Percentiles rank a stretch among this genome's conserved stretches.
phyloP scores from a whole-genome alignment of 2,329 filamentous ascomycete species.

The Epichloe coenophiala region DNA sequence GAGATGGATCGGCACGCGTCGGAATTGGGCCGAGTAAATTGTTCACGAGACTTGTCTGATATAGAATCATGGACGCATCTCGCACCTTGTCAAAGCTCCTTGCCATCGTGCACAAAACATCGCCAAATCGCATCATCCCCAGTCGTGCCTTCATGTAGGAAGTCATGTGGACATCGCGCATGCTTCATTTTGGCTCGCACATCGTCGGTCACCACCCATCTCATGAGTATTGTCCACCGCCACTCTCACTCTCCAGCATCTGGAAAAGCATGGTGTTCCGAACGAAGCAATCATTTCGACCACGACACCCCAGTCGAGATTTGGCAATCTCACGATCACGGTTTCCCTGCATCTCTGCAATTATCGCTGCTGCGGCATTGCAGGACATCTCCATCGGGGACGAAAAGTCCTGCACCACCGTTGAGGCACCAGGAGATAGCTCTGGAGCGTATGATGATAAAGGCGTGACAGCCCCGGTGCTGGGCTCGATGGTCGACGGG shows the following conservation, averaged over 20 bases:
- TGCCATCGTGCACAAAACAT: no score
- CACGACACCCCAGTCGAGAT: conserved; percentile 17
- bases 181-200: no score
- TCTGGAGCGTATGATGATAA: conserved; percentile 7
- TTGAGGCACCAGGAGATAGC: conserved; percentile 6
- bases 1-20: conserved; percentile 3
- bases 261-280: conserved; percentile 22
- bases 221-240: conserved; percentile 2
- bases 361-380: conserved; percentile 21
- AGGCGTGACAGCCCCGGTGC: conserved; percentile 11
- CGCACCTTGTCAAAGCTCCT: no score
- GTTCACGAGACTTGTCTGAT: not conserved
- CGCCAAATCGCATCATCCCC: not conserved
- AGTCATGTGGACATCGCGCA: no score
- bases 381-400: conserved; percentile 23
- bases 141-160: not conserved
- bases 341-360: conserved; percentile 26
- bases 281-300: conserved; percentile 17
- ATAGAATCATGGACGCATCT: not conserved
- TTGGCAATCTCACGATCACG: conserved; percentile 14
- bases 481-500: conserved; percentile 10
- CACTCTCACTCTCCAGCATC: conserved; percentile 15
- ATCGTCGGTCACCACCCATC: not conserved
- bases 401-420: conserved; percentile 5
- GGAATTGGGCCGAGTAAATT: conserved; percentile 3